phyloP scores from a whole-genome alignment of 371 early-diverging fungal species.

The Batkoa obscura region DNA sequence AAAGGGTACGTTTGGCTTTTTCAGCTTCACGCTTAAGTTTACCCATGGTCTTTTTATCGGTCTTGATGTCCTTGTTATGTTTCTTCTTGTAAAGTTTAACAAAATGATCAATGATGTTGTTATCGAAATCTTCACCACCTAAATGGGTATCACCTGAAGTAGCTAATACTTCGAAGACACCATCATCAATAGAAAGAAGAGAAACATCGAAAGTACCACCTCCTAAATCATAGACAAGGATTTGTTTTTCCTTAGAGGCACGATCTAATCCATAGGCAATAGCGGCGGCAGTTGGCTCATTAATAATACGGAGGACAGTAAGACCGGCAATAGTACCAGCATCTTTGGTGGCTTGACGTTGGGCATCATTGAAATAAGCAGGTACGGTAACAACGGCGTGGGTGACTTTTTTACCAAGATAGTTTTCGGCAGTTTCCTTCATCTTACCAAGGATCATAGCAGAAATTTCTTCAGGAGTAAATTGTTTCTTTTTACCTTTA shows the following conservation, averaged over 20 bases:
- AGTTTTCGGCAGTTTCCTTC: conserved; percentile 93
- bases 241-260: conserved; percentile 36
- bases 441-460: conserved; percentile 88
- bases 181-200: conserved; percentile 67
- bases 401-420: conserved; percentile 75
- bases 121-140: conserved; percentile 86
- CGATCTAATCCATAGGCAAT: conserved; percentile 79
- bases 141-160: conserved; percentile 85
- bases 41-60: conserved; percentile 58
- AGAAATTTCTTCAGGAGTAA: conserved; percentile 91
- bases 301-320: conserved; percentile 62
- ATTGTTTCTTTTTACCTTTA: conserved; percentile 76
- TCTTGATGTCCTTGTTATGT: conserved; percentile 38
- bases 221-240: conserved; percentile 85
- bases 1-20: conserved; percentile 79
- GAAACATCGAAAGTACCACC: conserved; percentile 95
- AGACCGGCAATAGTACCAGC: conserved; percentile 63
- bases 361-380: conserved; percentile 80
- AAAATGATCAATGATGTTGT: conserved; percentile 64
- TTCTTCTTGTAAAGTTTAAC: conserved; percentile 54
- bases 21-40: conserved; percentile 77
- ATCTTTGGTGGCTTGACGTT: conserved; percentile 67
- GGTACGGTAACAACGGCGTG: conserved; percentile 96
- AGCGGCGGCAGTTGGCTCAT: conserved; percentile 92
- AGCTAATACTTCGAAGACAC: conserved; percentile 68